Evolutionary conservation across 116 monocot species (phyloP), one percentile per base, ranked within the genome.

Genomic region (Papilionanthe hybrid): DNA sequence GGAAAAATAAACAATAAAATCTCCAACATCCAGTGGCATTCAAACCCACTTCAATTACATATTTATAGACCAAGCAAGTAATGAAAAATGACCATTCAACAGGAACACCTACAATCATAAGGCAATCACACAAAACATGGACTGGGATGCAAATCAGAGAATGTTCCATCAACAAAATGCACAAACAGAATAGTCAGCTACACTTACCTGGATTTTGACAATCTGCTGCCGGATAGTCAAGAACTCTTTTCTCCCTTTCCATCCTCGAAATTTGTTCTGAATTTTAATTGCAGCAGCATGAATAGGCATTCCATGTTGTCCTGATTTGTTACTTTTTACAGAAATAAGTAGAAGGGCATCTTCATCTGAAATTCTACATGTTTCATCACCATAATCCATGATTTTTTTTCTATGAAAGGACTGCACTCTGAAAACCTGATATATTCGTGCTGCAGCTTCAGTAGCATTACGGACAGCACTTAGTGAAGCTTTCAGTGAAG

Each of bases 181-280:
- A 42, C 9, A 20, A 43, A 58, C 13, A 56, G 69, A 7, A 72
- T 43, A 75, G 25, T 43, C 15, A 49, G 56, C 27, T 27, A 4
- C 43, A 48, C 75, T 74, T 41, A 99, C 99, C 95, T 99, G 99
- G 49, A 99, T 93, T 80, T 92, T 99, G 37, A 99, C 91, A 49
- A 99, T 93, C 37, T 87, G 75, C 72, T 99, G 99, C 30, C 95
- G 87, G 73, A 89, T 89, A 48, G 88, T 84, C 81, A 99, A 79
- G 79, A 99, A 99, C 43, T 99, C 95, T 78, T 91, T 95, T 80
- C 95, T 89, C 50, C 99, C 99, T 83, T 99, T 99, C 95, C 95
- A 99, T 68, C 99, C 93, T 42, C 99, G 91, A 78, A 95, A 99
- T 77, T 93, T 99, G 65, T 99, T 99, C 55, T 95, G 99, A 75